Evolutionary conservation across 2,329 filamentous ascomycete genomes (phyloP).

Genomic region (Cryphonectria naterciae): DNA sequence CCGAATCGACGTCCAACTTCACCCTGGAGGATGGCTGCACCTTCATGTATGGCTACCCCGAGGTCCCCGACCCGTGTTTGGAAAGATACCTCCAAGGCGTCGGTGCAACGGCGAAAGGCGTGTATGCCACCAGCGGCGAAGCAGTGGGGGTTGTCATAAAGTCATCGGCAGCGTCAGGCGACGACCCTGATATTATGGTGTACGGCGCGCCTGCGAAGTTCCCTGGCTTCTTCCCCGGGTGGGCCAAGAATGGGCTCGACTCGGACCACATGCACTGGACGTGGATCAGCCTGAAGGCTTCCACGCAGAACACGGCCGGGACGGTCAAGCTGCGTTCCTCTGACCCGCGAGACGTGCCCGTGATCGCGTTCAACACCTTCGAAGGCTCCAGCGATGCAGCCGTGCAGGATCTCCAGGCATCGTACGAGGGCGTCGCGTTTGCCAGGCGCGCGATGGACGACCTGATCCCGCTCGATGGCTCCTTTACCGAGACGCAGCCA

Average conservation of each 20-base stretch:
- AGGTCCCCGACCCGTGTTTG: constrained; percentile 42
- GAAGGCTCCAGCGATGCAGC: constrained; percentile 52
- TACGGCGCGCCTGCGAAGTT: constrained; percentile 46
- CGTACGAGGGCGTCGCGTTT: constrained; percentile 59
- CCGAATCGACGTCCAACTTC: constrained; percentile 46
- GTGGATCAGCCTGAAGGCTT: constrained; percentile 61
- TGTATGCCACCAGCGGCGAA: constrained; percentile 42
- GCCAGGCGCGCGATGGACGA: constrained; percentile 41
- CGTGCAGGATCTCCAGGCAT: constrained; percentile 54
- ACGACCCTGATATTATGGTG: constrained; percentile 41
- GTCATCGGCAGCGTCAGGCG: constrained; percentile 34
- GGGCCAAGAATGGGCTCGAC: constrained; percentile 38
- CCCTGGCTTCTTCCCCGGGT: constrained; percentile 46
- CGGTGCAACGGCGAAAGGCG: constrained; percentile 34
- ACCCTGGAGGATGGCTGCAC: constrained; percentile 42
- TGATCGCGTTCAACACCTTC: constrained; percentile 67
- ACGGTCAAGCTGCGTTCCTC: constrained; percentile 63
- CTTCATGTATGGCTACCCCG: constrained; percentile 34
- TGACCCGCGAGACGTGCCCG: constrained; percentile 66
- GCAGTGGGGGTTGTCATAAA: constrained; percentile 38
- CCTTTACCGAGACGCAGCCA: constrained; percentile 32
- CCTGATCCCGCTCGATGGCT: constrained; percentile 22
- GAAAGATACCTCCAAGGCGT: constrained; percentile 33
- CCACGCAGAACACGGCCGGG: constrained; percentile 65
- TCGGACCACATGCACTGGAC: constrained; percentile 45